Percentiles rank a stretch among this genome's conserved stretches.
Evolutionary conservation across 228 moss, liverwort and hornwort genomes (phyloP).

Genomic region (Sphagnum magellanicum): DNA sequence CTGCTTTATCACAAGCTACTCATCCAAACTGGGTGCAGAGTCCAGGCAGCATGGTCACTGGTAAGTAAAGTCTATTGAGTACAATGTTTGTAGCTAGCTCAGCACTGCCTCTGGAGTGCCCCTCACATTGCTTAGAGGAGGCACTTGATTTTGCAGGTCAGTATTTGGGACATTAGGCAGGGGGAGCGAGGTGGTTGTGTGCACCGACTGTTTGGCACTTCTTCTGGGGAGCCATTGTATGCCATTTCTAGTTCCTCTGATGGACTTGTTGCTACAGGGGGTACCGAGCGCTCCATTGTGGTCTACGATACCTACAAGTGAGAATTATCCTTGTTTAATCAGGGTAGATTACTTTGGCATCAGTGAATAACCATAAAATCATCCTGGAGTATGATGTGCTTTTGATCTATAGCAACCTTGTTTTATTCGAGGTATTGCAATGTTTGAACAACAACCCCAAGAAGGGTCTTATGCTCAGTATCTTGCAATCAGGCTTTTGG

Average conservation of each 20-base stretch:
- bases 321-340: constrained; percentile 6
- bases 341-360: not conserved
- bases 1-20: not conserved
- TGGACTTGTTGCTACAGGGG: constrained; percentile 67
- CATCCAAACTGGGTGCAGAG: too few species aligned
- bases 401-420: not conserved
- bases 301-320: constrained; percentile 74
- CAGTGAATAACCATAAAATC: not conserved
- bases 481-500: too few species aligned
- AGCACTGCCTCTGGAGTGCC: too few species aligned
- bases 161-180: constrained; percentile 81
- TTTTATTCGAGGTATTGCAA: too few species aligned
- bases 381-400: not conserved
- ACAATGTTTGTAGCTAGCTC: too few species aligned
- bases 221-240: constrained; percentile 61
- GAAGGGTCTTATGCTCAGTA: too few species aligned
- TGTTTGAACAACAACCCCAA: too few species aligned
- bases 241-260: constrained; percentile 58
- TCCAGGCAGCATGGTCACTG: too few species aligned
- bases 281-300: constrained; percentile 61
- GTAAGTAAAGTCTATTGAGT: too few species aligned
- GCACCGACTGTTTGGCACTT: constrained; percentile 67
- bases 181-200: constrained; percentile 80
- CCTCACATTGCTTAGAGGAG: not conserved
- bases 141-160: constrained; percentile 36